Conservation (phyloP, 176 grass and related monocot species). For the Avena atlantica region DNA sequence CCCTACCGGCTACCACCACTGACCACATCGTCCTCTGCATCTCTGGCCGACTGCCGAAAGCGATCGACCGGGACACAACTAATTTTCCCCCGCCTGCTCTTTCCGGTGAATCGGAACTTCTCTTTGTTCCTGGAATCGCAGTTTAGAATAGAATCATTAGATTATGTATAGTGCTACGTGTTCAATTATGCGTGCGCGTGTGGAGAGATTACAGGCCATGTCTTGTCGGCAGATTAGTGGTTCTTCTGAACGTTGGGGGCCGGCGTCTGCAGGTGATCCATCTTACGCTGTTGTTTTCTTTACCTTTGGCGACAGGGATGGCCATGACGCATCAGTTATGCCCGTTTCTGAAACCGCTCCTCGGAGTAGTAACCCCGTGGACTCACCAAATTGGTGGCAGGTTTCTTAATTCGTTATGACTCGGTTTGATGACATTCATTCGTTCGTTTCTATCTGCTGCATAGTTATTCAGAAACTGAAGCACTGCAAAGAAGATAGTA, state of each 20-base stretch:
- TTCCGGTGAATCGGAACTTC: too few species aligned
- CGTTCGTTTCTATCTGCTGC: background rate
- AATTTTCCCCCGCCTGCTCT: too few species aligned
- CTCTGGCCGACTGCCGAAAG: constrained; percentile 3
- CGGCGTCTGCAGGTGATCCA: background rate
- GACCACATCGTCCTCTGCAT: background rate
- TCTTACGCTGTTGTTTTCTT: background rate
- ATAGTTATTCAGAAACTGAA: background rate
- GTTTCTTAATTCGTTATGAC: too few species aligned
- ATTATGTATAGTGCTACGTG: background rate
- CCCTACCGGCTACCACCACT: background rate
- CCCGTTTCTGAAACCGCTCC: background rate
- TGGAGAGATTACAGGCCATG: background rate
- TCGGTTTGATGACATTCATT: background rate
- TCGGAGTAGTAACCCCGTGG: background rate
- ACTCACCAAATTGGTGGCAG: too few species aligned
- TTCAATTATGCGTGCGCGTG: background rate
- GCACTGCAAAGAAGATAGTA: background rate
- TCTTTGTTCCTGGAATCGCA: background rate
- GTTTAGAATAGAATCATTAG: background rate
- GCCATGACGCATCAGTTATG: background rate
- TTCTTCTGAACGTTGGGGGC: background rate
- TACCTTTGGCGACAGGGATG: background rate
- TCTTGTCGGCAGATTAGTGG: background rate
- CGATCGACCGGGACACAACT: background rate